Base-by-base conservation (phyloP, 164 flowering plant species). In the Vitis labrusca region DNA sequence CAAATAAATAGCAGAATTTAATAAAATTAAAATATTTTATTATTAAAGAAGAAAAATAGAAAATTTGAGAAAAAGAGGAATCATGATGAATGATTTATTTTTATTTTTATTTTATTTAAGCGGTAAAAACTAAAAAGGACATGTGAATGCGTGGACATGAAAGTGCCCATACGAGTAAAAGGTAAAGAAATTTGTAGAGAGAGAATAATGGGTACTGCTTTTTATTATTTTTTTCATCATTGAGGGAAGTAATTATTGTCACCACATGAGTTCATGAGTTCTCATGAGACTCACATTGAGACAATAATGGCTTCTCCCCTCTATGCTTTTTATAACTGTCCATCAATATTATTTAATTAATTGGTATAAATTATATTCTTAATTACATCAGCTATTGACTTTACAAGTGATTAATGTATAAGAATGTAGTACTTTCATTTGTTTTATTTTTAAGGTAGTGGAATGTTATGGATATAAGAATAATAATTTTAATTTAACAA, bases 241-340 rank as follows among this genome's bases (percentile, higher is more conserved):
- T 72, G 72, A 68, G 67, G 52, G 55, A 63, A 59, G 73, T 71
- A 59, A 83, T 83, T 51, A 83, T 83, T 73, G 78, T 60, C 48
- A 50, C 51, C 84, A 80, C 80, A 78, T 78, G 83, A 66, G 17
- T 63, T 79, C 70, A 70, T 69, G 61, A 69, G 63, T 69, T 71
- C 65, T 78, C 82, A 72, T 76, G 78, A 66, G 67, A 69, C 50
- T 70, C 80, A 67, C 75, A 75, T 65, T 71, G 59, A 37, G 5
- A 71, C 76, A 71, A 80, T 83, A 67, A 83, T 80, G 73, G 62
- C 23, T 13, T 63, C 63, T 70, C 64, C 16, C 32, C 19, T 27
- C 19, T 52, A 52, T 3, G 44, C 44, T 37, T 3, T 6, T 37
- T 37, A 37, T 37, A 37, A 2, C 44, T 37, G 7, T 37, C 6